Conservation (phyloP, 768 basidiomycete genomes). For the Panaeolus cyanescens region DNA sequence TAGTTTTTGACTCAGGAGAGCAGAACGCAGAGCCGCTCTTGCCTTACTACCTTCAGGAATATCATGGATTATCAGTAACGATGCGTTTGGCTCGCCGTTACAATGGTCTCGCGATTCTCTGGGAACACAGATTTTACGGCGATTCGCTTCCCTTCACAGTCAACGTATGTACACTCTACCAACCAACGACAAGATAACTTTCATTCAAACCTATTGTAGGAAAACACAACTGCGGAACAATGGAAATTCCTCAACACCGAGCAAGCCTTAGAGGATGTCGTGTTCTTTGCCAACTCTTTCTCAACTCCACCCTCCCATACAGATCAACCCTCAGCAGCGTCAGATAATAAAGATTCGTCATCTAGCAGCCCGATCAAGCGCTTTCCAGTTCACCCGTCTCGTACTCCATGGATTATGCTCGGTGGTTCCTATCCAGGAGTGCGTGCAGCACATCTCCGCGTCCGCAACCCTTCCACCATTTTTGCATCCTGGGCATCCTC, state of each 20-base stretch:
- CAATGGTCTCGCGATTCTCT: conserved; percentile 47
- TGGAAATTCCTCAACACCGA: conserved; percentile 51
- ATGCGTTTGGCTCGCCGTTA: conserved; percentile 50
- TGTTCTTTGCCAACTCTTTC: conserved; percentile 49
- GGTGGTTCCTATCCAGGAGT: conserved; percentile 54
- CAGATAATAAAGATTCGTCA: conserved; percentile 7
- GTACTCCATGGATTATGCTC: conserved; percentile 48
- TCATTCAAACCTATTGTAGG: conserved; percentile 20
- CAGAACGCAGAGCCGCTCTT: conserved; percentile 48
- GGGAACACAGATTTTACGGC: conserved; percentile 55
- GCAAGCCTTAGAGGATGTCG: conserved; percentile 50
- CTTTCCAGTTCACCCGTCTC: conserved; percentile 39
- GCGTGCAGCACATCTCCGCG: conserved; percentile 43
- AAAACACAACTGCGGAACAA: conserved; percentile 45
- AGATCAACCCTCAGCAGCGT: not conserved
- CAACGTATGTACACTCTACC: conserved; percentile 37
- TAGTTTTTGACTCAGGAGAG: conserved; percentile 55
- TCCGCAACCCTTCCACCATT: conserved; percentile 46
- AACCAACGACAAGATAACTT: too few species aligned
- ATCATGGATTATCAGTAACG: conserved; percentile 47
- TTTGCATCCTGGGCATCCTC: conserved; percentile 53
- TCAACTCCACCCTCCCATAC: not conserved
- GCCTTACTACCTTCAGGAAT: conserved; percentile 51
- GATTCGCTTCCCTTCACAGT: conserved; percentile 48
- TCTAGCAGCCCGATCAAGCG: conserved; percentile 1